phyloP scores from a whole-genome alignment of 768 basidiomycete genomes.

The Cytidiella melzeri region DNA sequence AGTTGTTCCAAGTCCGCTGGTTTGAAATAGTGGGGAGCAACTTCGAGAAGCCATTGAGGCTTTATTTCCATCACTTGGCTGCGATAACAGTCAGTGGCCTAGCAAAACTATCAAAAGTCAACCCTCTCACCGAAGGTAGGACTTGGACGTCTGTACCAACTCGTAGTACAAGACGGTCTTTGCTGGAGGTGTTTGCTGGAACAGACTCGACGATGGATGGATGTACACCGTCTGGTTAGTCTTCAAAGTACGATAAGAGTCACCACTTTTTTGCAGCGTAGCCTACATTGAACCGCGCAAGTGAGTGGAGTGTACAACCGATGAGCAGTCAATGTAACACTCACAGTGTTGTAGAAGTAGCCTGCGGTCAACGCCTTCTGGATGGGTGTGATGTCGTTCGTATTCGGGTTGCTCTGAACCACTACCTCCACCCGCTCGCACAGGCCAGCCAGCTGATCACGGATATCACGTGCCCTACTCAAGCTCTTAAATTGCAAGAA shows the following conservation, averaged over 20 bases:
- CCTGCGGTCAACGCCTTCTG: slow-evolving; percentile 95
- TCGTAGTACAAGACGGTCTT: slow-evolving; percentile 93
- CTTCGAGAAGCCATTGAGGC: slow-evolving; percentile 89
- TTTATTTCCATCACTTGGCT: slow-evolving; percentile 99
- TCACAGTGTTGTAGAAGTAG: slow-evolving; percentile 91
- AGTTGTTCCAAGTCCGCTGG: slow-evolving; percentile 75
- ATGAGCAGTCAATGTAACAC: too few species aligned
- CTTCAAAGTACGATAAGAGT: slow-evolving; percentile 95
- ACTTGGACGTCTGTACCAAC: slow-evolving; percentile 95
- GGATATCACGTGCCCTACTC: slow-evolving; percentile 90
- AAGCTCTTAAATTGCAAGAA: slow-evolving; percentile 94
- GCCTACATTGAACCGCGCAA: too few species aligned
- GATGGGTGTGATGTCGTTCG: slow-evolving; percentile 86
- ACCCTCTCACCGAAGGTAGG: slow-evolving; percentile 72
- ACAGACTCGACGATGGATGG: slow-evolving; percentile 91
- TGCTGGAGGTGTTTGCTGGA: slow-evolving; percentile 92
- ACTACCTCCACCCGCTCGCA: slow-evolving; percentile 98
- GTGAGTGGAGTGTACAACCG: too few species aligned
- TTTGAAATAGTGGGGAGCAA: slow-evolving; percentile 97
- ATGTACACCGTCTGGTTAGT: slow-evolving; percentile 95
- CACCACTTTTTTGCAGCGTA: slow-evolving; percentile 90
- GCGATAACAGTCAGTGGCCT: slow-evolving; percentile 1
- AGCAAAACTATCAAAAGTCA: slow-evolving; percentile 1
- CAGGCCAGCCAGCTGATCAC: slow-evolving; percentile 89
- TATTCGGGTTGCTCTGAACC: slow-evolving; percentile 80